A percentile compares a stretch with the other conserved stretches of the same genome.
Conservation (phyloP, 371 early-diverging fungal species). For the Rhizomucor miehei region DNA sequence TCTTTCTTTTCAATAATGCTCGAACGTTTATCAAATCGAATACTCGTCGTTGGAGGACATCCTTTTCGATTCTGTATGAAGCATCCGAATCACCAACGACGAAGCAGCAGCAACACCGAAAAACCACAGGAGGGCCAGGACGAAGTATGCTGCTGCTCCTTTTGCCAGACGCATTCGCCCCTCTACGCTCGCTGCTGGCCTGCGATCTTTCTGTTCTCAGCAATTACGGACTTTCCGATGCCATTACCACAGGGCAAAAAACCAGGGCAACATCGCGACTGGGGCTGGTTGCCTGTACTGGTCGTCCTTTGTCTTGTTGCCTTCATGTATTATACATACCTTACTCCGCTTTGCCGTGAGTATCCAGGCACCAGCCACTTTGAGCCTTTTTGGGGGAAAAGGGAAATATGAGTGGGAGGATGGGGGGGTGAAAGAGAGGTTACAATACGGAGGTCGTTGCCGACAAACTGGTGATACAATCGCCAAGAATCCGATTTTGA, state of each 20-base stretch:
- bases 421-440: too few relatives aligned
- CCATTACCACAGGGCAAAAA: slow-evolving; percentile 33
- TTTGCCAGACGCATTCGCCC: slow-evolving; percentile 19
- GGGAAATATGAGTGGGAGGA: too few relatives aligned
- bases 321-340: slow-evolving; percentile 25
- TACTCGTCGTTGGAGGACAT: slow-evolving; percentile 15
- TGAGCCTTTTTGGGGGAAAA: too few relatives aligned
- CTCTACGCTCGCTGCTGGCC: slow-evolving; percentile 26
- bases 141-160: slow-evolving; percentile 14
- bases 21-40: slow-evolving; percentile 8
- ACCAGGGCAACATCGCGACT: slow-evolving; percentile 34
- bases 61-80: slow-evolving; percentile 19
- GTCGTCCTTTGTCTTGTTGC: slow-evolving; percentile 18
- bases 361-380: neutral
- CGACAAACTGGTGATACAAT: too few relatives aligned
- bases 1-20: slow-evolving; percentile 4
- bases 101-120: neutral
- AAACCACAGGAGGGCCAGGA: slow-evolving; percentile 5
- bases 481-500: too few relatives aligned
- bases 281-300: slow-evolving; percentile 30
- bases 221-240: slow-evolving; percentile 30
- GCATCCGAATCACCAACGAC: slow-evolving; percentile 6
- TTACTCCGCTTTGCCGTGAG: slow-evolving; percentile 24
- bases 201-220: slow-evolving; percentile 30
- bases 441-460: too few relatives aligned